Evolutionary conservation across 1,284 basidiomycete genomes (phyloP).

Genomic region (Tetrapyrgos nigripes): DNA sequence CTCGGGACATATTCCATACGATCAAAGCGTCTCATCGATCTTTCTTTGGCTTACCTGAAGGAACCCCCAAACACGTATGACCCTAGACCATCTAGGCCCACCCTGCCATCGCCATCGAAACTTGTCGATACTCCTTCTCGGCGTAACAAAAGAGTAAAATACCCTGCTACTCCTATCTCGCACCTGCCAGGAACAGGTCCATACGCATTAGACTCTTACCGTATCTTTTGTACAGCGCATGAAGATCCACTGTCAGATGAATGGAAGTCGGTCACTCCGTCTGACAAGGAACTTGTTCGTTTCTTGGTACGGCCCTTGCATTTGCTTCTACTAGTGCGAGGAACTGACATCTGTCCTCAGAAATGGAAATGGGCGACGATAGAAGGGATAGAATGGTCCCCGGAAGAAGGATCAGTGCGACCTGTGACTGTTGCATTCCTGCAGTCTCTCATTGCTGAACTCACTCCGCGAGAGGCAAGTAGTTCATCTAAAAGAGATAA

Average conservation of each 20-base stretch:
- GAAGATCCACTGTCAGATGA: constrained; percentile 41
- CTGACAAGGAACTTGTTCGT: constrained; percentile 66
- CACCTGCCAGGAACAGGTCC: constrained; percentile 63
- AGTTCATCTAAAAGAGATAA: neutral
- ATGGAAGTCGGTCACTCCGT: constrained; percentile 64
- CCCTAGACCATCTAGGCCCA: constrained; percentile 30
- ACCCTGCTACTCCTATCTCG: constrained; percentile 53
- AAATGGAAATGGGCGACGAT: constrained; percentile 68
- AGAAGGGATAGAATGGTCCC: constrained; percentile 56
- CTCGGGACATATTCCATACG: constrained; percentile 63
- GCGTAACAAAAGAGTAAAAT: constrained; percentile 24
- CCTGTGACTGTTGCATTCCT: constrained; percentile 42
- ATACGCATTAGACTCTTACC: constrained; percentile 72
- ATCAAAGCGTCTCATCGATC: constrained; percentile 52
- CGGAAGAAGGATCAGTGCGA: constrained; percentile 45
- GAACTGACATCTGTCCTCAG: constrained; percentile 32
- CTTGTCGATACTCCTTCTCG: neutral
- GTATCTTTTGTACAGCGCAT: constrained; percentile 58
- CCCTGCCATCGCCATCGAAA: constrained; percentile 7
- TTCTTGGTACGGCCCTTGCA: constrained; percentile 52
- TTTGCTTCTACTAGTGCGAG: neutral
- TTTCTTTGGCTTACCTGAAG: constrained; percentile 53
- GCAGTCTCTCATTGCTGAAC: constrained; percentile 40
- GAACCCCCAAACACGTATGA: constrained; percentile 45
- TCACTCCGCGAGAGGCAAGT: constrained; percentile 17